Evolutionary conservation across 2,329 filamentous ascomycete species (phyloP), one percentile per base, ranked within the genome.

Genomic region (Alternaria sp.): DNA sequence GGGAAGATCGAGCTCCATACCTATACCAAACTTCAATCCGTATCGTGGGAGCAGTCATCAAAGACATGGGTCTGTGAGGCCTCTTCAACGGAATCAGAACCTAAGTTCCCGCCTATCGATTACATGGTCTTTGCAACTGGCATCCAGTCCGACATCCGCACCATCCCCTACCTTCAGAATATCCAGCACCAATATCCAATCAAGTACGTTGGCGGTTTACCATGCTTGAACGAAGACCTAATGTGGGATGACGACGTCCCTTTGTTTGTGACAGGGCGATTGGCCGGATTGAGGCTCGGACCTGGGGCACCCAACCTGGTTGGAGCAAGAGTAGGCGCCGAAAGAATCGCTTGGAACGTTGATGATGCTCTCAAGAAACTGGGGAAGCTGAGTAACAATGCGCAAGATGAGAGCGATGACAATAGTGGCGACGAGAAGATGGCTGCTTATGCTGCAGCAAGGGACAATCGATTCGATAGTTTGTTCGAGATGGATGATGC

Each of bases 61-160:
- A 79, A 79, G 37, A 86, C 49, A 4, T 76, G 69, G 71, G 56
- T 45, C 3, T 58, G 59, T 6, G 24, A 68, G 2, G 59, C 51
- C 5, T 34, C 51, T 13, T 50, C 44, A 3, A 86, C 86, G 0
- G 78, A 83, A 3, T 86, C 88, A 0, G 77, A 82, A 0, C 80
- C 86, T 0, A 70, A 76, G 3, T 72, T 90, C 2, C 80, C 82
- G 10, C 49, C 66, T 2, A 79, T 88, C 13, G 84, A 93, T 72
- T 90, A 89, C 75, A 86, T 93, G 62, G 90, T 90, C 76, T 91
- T 90, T 68, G 90, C 91, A 13, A 94, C 91, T 0, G 91, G 91
- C 0, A 85, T 90, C 37, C 83, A 86, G 48, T 85, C 86, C 0
- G 82, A 92, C 62, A 85, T 92, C 26, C 70, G 77, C 1, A 80